phyloP scores from a whole-genome alignment of 805 yeast genomes.

The Pichia kluyveri region DNA sequence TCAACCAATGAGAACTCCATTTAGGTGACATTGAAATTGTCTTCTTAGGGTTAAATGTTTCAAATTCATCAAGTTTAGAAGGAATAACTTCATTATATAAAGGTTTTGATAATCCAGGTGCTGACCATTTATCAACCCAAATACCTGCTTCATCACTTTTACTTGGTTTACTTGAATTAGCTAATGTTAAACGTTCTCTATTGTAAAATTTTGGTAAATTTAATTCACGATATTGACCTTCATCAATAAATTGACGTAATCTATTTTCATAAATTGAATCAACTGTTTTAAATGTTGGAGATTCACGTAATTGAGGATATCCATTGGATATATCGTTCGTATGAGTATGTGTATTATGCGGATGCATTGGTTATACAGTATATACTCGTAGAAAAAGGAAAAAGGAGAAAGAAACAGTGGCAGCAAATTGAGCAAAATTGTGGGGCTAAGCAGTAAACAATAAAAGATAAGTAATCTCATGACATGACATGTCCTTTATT shows the following conservation, averaged over 20 bases:
- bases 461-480: too few relatives aligned
- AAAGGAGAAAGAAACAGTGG: not conserved
- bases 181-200: constrained; percentile 32
- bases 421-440: too few relatives aligned
- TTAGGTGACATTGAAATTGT: constrained; percentile 69
- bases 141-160: constrained; percentile 30
- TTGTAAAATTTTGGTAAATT: constrained; percentile 81
- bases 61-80: constrained; percentile 36
- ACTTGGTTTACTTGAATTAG: constrained; percentile 24
- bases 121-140: constrained; percentile 57
- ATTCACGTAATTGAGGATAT: constrained; percentile 34
- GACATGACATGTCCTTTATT: too few relatives aligned
- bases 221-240: constrained; percentile 65
- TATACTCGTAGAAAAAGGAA: too few relatives aligned
- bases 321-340: not conserved
- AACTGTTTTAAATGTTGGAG: constrained; percentile 68
- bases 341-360: not conserved
- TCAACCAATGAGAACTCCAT: constrained; percentile 96
- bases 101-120: constrained; percentile 63
- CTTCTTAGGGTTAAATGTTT: constrained; percentile 58
- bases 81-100: constrained; percentile 51
- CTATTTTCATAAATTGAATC: constrained; percentile 66
- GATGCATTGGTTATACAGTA: not conserved
- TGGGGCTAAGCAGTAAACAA: too few relatives aligned
- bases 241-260: constrained; percentile 66